These are phyloP conservation scores for Magnaporthales sp. DNA, from an alignment of 2,329 filamentous ascomycete genomes.

Conservation along the genomic window DNA sequence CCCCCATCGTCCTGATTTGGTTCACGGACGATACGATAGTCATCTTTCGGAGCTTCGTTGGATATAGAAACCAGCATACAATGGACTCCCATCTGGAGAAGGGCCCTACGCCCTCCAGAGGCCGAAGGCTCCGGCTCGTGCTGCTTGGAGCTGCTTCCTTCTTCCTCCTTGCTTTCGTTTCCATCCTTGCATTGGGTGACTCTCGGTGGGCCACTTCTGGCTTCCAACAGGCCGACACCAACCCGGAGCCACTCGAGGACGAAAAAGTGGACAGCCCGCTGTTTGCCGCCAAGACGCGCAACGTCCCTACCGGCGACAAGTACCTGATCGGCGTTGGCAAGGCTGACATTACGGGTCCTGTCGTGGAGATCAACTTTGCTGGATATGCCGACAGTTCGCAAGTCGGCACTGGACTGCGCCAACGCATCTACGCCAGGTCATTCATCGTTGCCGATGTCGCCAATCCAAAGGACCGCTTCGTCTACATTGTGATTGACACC, in stretches of 20 bases:
- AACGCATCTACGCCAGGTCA: conserved; percentile 79
- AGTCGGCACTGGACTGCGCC: conserved; percentile 72
- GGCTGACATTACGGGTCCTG: conserved; percentile 58
- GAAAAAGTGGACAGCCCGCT: neutral
- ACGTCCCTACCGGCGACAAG: conserved; percentile 22
- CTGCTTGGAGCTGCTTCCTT: conserved; percentile 22
- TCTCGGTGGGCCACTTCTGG: neutral
- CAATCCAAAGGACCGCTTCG: conserved; percentile 61
- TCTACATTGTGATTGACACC: conserved; percentile 82
- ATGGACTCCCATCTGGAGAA: conserved; percentile 7
- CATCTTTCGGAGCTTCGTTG: neutral
- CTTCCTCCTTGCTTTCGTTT: conserved; percentile 23
- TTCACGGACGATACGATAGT: neutral
- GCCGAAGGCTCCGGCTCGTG: conserved; percentile 14
- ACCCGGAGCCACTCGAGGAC: neutral
- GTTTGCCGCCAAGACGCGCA: conserved; percentile 10
- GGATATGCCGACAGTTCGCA: conserved; percentile 86
- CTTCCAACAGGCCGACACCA: neutral
- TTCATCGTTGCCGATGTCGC: conserved; percentile 73
- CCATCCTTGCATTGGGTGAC: conserved; percentile 16
- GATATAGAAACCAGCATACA: neutral
- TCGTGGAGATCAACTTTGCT: conserved; percentile 85
- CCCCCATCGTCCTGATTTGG: neutral
- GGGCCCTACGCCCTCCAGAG: conserved; percentile 10
- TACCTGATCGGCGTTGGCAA: conserved; percentile 49